These are phyloP conservation scores for Wickerhamomyces bovis DNA, from an alignment of 805 yeast genomes.

Conservation along the genomic window DNA sequence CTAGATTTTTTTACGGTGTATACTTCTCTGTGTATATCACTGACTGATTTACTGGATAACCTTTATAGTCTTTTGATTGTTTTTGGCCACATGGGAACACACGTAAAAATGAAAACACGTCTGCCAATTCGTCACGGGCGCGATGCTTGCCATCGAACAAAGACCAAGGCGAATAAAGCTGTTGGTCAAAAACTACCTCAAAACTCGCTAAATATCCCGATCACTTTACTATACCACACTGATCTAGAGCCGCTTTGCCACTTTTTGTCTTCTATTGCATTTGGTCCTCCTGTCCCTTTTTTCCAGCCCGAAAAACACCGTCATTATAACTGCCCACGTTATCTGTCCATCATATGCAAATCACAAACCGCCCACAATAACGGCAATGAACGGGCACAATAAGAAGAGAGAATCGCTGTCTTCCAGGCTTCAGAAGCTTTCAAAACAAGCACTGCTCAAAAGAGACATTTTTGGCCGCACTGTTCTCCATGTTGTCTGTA, in stretches of 20 bases:
- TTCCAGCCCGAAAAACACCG: neutral
- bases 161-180: neutral
- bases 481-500: conserved; percentile 49
- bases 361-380: neutral
- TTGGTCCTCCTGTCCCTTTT: no score
- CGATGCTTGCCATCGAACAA: neutral
- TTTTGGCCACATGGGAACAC: no score
- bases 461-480: conserved; percentile 72
- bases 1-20: no score
- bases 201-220: neutral
- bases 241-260: no score
- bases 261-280: no score
- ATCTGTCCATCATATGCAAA: neutral
- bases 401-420: conserved; percentile 7
- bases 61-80: no score
- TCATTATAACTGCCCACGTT: no score
- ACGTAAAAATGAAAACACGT: neutral
- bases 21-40: no score
- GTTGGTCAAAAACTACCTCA: neutral
- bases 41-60: no score
- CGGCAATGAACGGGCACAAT: neutral
- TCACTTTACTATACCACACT: neutral
- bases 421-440: conserved; percentile 20
- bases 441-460: conserved; percentile 33
- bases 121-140: neutral